phyloP scores from a whole-genome alignment of 1,284 basidiomycete species.

The Naganishia sp. region DNA sequence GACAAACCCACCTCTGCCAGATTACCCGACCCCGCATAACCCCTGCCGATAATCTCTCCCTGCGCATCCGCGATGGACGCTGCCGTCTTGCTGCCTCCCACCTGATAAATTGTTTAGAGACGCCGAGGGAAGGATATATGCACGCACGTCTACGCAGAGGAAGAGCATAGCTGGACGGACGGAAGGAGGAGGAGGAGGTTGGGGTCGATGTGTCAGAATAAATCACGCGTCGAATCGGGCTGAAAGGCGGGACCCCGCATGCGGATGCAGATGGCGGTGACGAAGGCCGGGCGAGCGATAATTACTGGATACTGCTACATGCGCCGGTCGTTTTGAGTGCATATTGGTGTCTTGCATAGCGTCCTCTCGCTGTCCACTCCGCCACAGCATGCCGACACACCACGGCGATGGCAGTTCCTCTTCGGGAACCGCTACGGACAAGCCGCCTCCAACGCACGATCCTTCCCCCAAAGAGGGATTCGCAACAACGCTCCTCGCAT shows the following conservation, averaged over 20 bases:
- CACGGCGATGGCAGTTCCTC: too few species aligned
- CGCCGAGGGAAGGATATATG: too few species aligned
- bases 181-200: too few species aligned
- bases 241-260: conserved; percentile 7
- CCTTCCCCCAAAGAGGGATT: background rate
- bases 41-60: conserved; percentile 65
- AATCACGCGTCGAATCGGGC: too few species aligned
- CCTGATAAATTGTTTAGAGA: conserved; percentile 13
- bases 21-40: conserved; percentile 67
- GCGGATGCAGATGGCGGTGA: conserved; percentile 6
- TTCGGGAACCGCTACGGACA: background rate
- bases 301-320: too few species aligned
- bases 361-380: background rate
- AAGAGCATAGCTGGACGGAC: background rate
- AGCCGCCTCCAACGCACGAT: background rate
- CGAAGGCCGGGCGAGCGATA: background rate
- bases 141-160: conserved; percentile 24
- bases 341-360: background rate
- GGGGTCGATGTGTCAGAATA: too few species aligned
- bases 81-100: conserved; percentile 74
- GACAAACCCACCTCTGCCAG: conserved; percentile 61
- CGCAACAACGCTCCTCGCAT: background rate
- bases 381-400: too few species aligned
- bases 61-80: conserved; percentile 63
- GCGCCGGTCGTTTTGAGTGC: too few species aligned